Percentiles rank a stretch among this genome's conserved stretches.
Conservation (phyloP, 1,284 basidiomycete genomes). For the Fistulinella staudtii region DNA sequence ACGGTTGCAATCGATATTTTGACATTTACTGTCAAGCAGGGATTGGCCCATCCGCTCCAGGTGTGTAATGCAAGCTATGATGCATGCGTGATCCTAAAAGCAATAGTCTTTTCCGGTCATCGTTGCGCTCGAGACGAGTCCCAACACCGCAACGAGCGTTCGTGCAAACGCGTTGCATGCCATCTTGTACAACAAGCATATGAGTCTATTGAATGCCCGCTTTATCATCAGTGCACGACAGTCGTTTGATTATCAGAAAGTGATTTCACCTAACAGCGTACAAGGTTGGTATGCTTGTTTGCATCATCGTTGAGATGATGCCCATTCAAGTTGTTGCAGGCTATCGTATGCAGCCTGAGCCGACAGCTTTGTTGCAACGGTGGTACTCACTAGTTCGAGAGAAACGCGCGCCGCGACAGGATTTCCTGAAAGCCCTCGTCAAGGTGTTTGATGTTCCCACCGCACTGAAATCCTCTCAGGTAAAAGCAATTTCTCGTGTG, state of each 20-base stretch:
- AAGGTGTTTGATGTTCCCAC: conserved; percentile 72
- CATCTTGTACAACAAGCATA: conserved; percentile 84
- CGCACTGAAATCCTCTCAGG: conserved; percentile 44
- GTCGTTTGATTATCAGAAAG: conserved; percentile 82
- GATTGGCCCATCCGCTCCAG: conserved; percentile 91
- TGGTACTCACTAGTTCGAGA: conserved; percentile 93
- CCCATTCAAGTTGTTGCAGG: conserved; percentile 39
- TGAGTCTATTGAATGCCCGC: conserved; percentile 83
- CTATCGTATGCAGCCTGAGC: conserved; percentile 55
- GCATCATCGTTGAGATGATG: background rate
- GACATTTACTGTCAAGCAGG: conserved; percentile 90
- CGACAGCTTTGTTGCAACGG: conserved; percentile 72
- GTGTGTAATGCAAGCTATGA: no score
- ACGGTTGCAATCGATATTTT: conserved; percentile 87
- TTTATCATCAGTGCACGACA: conserved; percentile 76
- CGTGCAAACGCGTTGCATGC: conserved; percentile 81
- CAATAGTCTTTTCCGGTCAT: conserved; percentile 93
- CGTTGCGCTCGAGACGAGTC: conserved; percentile 88
- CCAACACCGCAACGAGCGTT: conserved; percentile 55
- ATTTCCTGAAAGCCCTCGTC: conserved; percentile 81
- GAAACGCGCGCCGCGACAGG: conserved; percentile 79
- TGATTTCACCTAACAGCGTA: conserved; percentile 43
- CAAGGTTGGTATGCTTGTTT: conserved; percentile 40
- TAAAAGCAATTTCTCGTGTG: conserved; percentile 18
- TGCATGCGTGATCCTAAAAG: no score